Base-by-base conservation (phyloP, 257 asterid genomes). In the Verbascum thapsus region DNA sequence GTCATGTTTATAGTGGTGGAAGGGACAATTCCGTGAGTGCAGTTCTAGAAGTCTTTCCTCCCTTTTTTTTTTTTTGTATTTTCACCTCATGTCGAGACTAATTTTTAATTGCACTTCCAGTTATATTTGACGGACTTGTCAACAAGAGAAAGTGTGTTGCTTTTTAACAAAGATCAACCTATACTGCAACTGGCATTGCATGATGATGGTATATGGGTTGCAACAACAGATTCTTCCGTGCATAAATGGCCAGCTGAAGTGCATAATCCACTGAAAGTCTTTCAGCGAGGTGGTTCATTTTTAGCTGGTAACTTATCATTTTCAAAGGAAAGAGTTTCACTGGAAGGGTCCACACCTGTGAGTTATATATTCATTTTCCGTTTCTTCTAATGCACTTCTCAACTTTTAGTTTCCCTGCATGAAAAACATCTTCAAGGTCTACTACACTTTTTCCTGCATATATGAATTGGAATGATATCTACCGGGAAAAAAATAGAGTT, bases 1-100 rank as follows among this genome's bases (percentile, higher is more conserved):
- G 89, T 77, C 96, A 92, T 76, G 99, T 89, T 52, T 92, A 92
- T 74, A 92, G 99, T 70, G 97, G 99, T 73, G 99, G 99, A 75
- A 85, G 95, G 74, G 99, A 92, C 79, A 87, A 64, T 69, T 92
- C 99, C 22, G 99, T 92, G 76, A 83, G 97, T 81, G 75, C 58
- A 55, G 18, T 42, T 49, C 53, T 59, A 56, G 39, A 53, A 63
- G 23, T 66, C 34, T 53, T 53, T 58, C 63, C 37, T 13, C 23
- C 12, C 50, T 39, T 47, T 13, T 1, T 37, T 2, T 38, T 53
- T 58, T 54, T 23, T 61, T 13, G 53, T 45, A 51, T 43, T 69
- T 26, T 26, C 32, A 26, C 34, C 12, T 59, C 64, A 55, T 66
- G 20, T 49, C 70, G 50, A 43, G 50, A 68, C 51, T 53, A 50